Percentiles rank a stretch among this genome's conserved stretches.
Conservation (phyloP, 495 filamentous ascomycete genomes). For the Podospora tetraspora region DNA sequence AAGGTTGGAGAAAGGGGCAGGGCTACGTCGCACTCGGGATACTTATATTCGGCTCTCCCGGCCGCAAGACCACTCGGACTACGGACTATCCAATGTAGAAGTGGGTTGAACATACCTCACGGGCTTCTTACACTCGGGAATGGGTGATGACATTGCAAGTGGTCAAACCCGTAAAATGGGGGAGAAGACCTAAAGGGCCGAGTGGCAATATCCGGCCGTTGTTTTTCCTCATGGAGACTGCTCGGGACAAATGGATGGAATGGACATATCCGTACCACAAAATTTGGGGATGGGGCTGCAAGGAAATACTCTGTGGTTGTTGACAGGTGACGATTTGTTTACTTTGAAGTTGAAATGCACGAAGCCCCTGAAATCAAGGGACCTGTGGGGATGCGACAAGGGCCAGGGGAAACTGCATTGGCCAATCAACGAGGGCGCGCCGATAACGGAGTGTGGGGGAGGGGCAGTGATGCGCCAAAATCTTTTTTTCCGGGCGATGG, state of each 20-base stretch:
- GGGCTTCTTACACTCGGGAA: no score
- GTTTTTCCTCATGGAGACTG: background rate
- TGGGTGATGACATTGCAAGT: no score
- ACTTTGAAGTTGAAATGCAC: background rate
- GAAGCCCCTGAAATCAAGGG: background rate
- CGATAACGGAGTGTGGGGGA: conserved; percentile 29
- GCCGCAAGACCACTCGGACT: no score
- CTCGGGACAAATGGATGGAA: background rate
- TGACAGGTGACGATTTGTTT: background rate
- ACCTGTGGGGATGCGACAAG: background rate
- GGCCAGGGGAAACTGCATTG: background rate
- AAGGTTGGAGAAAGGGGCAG: no score
- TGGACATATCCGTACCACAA: background rate
- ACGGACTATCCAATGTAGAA: no score
- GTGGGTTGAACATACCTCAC: no score
- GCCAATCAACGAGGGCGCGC: background rate
- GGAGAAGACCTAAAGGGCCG: no score
- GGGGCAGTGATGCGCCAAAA: conserved; percentile 27
- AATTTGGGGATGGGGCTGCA: background rate
- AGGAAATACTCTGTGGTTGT: background rate
- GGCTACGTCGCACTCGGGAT: no score
- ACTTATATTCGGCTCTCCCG: no score
- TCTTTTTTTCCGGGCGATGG: conserved; percentile 20
- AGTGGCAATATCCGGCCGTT: no score
- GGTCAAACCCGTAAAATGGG: no score